These are phyloP conservation scores for Xerocomellus chrysenteron DNA, from an alignment of 768 basidiomycete genomes.

Conservation along the genomic window DNA sequence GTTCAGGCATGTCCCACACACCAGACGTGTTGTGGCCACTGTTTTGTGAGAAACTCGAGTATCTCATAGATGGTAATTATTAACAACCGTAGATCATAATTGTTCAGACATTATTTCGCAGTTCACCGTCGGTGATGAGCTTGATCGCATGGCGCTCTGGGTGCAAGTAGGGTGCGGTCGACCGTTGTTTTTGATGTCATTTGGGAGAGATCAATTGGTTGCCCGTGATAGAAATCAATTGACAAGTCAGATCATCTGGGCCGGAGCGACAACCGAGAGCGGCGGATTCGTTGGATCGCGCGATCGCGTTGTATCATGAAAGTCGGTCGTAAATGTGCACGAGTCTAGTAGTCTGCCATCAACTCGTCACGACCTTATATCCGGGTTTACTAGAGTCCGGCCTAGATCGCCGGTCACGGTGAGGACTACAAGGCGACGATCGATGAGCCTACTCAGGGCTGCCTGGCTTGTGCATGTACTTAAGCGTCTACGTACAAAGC, in stretches of 20 bases:
- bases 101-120: neutral
- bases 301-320: too few relatives aligned
- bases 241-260: neutral
- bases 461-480: neutral
- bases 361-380: too few relatives aligned
- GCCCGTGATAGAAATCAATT: neutral
- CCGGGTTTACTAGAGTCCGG: too few relatives aligned
- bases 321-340: neutral
- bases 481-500: slow-evolving; percentile 2
- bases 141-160: neutral
- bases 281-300: too few relatives aligned
- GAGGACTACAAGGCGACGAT: too few relatives aligned
- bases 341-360: too few relatives aligned
- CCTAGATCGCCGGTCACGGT: too few relatives aligned
- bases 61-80: neutral
- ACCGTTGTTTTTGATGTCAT: neutral
- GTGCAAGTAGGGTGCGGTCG: neutral
- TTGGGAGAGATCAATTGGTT: neutral
- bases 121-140: neutral
- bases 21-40: slow-evolving; percentile 74
- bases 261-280: neutral
- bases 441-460: too few relatives aligned
- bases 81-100: slow-evolving; percentile 13
- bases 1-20: slow-evolving; percentile 69
- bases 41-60: slow-evolving; percentile 55